Evolutionary conservation across 1,284 basidiomycete species (phyloP).

Genomic region (Leccinum glutinopallens): DNA sequence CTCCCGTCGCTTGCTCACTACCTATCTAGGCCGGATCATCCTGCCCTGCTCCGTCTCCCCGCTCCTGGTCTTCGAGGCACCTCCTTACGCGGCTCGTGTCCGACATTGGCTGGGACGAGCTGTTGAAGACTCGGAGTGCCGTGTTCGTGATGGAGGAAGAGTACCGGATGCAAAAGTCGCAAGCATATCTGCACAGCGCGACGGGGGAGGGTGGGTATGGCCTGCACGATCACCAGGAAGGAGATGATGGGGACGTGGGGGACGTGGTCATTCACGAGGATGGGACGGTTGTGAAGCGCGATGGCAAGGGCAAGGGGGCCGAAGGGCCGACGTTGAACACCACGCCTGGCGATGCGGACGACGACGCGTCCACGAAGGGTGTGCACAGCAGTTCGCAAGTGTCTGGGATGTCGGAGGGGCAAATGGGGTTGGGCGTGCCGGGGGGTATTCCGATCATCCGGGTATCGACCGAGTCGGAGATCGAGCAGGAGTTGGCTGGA

Average conservation of each 20-base stretch:
- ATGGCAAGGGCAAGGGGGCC: neutral
- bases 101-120: constrained; percentile 98
- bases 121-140: constrained; percentile 88
- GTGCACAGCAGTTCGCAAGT: constrained; percentile 42
- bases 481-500: constrained; percentile 50
- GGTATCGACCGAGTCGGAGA: constrained; percentile 59
- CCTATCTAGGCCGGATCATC: constrained; percentile 67
- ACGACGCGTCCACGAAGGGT: constrained; percentile 74
- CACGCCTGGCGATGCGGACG: constrained; percentile 49
- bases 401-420: constrained; percentile 27
- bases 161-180: constrained; percentile 86
- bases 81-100: constrained; percentile 89
- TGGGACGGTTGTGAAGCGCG: constrained; percentile 42
- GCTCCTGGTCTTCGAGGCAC: constrained; percentile 91
- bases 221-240: constrained; percentile 15
- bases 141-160: constrained; percentile 99
- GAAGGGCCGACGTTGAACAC: constrained; percentile 30
- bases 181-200: constrained; percentile 52
- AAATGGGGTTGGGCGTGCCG: constrained; percentile 24
- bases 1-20: neutral
- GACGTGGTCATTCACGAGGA: constrained; percentile 57
- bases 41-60: constrained; percentile 89
- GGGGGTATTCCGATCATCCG: constrained; percentile 81
- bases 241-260: constrained; percentile 2
- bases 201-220: constrained; percentile 2